Evolutionary conservation across 1,139 yeast genomes (phyloP).

Genomic region (Pneumocystis canis): DNA sequence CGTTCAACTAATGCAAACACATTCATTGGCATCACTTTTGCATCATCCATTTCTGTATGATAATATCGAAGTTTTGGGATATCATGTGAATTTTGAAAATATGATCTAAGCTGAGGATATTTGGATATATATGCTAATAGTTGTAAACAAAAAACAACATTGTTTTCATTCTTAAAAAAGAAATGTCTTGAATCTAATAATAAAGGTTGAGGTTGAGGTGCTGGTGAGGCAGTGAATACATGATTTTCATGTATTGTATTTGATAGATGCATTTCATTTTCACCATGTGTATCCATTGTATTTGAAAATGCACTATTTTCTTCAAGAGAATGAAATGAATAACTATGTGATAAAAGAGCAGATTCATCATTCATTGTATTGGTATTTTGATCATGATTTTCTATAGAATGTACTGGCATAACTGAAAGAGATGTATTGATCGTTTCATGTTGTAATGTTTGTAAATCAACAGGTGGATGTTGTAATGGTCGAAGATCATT

Average conservation of each 20-base stretch:
- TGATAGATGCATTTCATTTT: neutral
- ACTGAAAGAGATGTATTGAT: too few species aligned
- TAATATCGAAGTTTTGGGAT: slow-evolving; percentile 29
- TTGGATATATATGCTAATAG: slow-evolving; percentile 84
- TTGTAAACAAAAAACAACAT: slow-evolving; percentile 85
- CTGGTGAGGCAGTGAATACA: neutral
- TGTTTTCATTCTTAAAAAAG: slow-evolving; percentile 42
- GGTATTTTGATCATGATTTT: neutral
- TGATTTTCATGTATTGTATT: neutral
- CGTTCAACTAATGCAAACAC: slow-evolving; percentile 83
- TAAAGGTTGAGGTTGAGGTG: neutral
- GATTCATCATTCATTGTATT: neutral
- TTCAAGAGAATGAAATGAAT: neutral
- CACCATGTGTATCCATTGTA: neutral
- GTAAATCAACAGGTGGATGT: too few species aligned
- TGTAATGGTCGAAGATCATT: too few species aligned
- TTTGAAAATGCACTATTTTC: neutral
- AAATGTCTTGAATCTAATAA: neutral
- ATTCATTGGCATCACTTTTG: slow-evolving; percentile 29
- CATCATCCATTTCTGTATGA: neutral
- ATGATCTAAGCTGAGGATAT: slow-evolving; percentile 64
- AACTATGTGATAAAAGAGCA: neutral
- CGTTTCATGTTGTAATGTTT: too few species aligned
- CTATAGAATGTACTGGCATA: too few species aligned
- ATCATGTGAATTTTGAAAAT: slow-evolving; percentile 55